phyloP scores from a whole-genome alignment of 2,329 filamentous ascomycete species.

The Dactylellina parvicollis region DNA sequence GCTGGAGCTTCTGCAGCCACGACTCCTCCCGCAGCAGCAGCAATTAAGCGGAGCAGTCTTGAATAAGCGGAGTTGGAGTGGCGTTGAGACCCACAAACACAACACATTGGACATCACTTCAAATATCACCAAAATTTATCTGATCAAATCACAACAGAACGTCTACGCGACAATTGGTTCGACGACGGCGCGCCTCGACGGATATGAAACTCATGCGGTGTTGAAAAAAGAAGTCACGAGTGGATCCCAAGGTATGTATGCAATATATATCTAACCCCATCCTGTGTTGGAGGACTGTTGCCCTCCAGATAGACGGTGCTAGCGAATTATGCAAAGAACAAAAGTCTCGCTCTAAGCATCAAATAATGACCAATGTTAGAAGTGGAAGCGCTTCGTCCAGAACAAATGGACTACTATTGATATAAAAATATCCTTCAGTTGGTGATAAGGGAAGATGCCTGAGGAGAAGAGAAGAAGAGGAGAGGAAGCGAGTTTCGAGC shows the following conservation, averaged over 20 bases:
- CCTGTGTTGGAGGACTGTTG: constrained; percentile 19
- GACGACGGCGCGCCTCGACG: not conserved
- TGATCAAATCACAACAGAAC: not conserved
- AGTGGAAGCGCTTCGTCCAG: constrained; percentile 53
- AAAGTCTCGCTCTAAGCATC: constrained; percentile 51
- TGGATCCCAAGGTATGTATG: constrained; percentile 42
- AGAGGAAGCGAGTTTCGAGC: constrained; percentile 20
- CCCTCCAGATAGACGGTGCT: constrained; percentile 51
- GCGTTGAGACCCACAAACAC: constrained; percentile 27
- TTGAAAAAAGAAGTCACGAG: not conserved
- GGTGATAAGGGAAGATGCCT: constrained; percentile 55
- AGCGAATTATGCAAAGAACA: constrained; percentile 53
- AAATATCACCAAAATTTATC: too few species aligned
- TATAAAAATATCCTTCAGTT: constrained; percentile 54
- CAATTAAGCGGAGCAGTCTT: too few species aligned
- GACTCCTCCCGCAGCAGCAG: constrained; percentile 6
- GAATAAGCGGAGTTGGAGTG: constrained; percentile 2
- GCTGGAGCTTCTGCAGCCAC: constrained; percentile 25
- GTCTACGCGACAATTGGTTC: not conserved
- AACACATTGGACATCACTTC: constrained; percentile 13
- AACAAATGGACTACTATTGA: constrained; percentile 54
- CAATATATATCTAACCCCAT: constrained; percentile 54
- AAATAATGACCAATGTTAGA: constrained; percentile 53
- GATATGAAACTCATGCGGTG: not conserved
- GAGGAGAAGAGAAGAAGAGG: constrained; percentile 37